phyloP scores from a whole-genome alignment of 2,329 filamentous ascomycete genomes.

The Chrysoporthe cubensis region DNA sequence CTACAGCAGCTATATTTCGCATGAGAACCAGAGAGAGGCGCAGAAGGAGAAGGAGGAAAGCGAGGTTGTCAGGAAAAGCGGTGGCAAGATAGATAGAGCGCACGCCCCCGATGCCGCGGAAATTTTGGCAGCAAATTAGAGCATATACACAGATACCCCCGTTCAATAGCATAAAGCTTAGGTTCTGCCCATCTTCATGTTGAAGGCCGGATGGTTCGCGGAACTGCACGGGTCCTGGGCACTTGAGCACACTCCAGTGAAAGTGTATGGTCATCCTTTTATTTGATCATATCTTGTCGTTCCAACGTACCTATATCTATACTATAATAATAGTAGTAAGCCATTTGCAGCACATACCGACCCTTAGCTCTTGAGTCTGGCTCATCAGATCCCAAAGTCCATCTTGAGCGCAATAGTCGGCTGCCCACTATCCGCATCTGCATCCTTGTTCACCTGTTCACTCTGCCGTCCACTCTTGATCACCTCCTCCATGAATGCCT shows the following conservation, averaged over 20 bases:
- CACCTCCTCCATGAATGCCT: conserved; percentile 78
- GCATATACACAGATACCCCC: conserved; percentile 27
- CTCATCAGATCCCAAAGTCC: conserved; percentile 70
- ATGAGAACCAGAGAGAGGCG: conserved; percentile 53
- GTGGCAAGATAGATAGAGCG: conserved; percentile 51
- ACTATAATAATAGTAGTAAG: background rate
- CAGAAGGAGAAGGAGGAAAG: conserved; percentile 49
- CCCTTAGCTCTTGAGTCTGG: background rate
- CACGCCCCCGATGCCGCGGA: conserved; percentile 57
- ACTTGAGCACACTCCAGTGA: background rate
- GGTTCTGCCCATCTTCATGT: background rate
- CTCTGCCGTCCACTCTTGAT: conserved; percentile 66
- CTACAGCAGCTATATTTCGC: conserved; percentile 61
- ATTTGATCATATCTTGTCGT: conserved; percentile 1
- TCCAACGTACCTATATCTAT: conserved; percentile 9
- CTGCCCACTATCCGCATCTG: conserved; percentile 53
- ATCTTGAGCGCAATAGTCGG: conserved; percentile 94
- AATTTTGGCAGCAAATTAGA: conserved; percentile 60
- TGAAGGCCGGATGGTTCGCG: background rate
- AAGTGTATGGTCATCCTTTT: background rate
- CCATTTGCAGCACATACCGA: background rate
- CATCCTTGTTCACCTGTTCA: conserved; percentile 45
- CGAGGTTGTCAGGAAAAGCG: conserved; percentile 47
- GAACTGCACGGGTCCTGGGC: background rate
- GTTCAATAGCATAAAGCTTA: conserved; percentile 10